Conservation (phyloP, 305 asterid species). For the Fraxinus velutina region DNA sequence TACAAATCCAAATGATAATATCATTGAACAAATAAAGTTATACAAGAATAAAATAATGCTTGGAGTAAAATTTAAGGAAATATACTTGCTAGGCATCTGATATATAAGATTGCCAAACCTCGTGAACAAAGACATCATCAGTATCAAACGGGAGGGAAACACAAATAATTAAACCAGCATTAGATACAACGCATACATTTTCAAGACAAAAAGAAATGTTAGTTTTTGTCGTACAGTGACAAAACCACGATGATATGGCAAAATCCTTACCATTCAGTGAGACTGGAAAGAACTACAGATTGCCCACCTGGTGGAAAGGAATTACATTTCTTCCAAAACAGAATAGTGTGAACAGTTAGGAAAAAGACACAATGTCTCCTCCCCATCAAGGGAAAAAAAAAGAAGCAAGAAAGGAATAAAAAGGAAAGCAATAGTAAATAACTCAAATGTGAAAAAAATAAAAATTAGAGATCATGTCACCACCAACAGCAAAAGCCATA, state of each 20-base stretch:
- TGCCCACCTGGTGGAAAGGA: slow-evolving; percentile 5
- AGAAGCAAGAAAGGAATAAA: background rate
- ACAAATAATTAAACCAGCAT: background rate
- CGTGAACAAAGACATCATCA: background rate
- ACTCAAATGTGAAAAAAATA: background rate
- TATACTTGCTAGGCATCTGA: background rate
- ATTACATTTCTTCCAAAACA: slow-evolving; percentile 2
- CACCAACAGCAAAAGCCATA: background rate
- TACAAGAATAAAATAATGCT: background rate
- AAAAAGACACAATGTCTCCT: slow-evolving; percentile 14
- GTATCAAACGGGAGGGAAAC: slow-evolving; percentile 6
- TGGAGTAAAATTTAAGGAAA: slow-evolving; percentile 7
- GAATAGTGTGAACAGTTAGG: background rate
- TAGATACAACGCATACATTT: slow-evolving; percentile 4
- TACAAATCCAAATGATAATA: background rate
- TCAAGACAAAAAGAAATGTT: slow-evolving; percentile 2
- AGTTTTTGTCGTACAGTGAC: background rate
- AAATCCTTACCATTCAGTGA: background rate
- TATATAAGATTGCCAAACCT: background rate
- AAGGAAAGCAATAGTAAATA: background rate
- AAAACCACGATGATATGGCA: background rate
- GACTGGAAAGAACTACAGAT: background rate
- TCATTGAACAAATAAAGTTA: background rate
- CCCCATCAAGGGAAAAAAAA: background rate
- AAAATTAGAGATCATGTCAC: background rate